Base-by-base conservation (phyloP, 176 grass and related monocot species). In the Aegilops longissima region DNA sequence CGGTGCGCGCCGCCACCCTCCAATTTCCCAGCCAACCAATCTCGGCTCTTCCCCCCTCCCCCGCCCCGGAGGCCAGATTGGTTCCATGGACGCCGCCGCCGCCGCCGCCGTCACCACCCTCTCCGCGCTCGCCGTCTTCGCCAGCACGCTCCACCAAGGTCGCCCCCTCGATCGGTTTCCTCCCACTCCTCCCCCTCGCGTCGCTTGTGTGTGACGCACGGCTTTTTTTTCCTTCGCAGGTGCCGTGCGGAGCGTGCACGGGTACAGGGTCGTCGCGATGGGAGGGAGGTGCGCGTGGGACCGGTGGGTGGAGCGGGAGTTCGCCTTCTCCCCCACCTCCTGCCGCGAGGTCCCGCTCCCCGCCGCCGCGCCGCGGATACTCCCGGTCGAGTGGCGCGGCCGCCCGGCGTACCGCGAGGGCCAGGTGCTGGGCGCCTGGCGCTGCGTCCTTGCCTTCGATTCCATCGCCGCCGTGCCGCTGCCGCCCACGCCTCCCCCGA, bases 201-300 rank as follows among this genome's bases (percentile, higher is more conserved):
- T 21, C 73, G 29, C 52, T 44, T 25, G 79, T 9, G 30, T 10
- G 65, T 87, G 80, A 80, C 80, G 66, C 62, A 3, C 29, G 51
- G 9, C 40, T 42, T 42, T 42, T 62, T 10, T 67, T 13, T n/a
- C 82, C 72, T 12, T 12, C 39, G 78, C 90, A 92, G 87, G 80
- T 10, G 59, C 80, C n/a, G 44, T 87, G 67, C 76, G 91, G 87
- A 92, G 91, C 75, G 87, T 92, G 68, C 91, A 92, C 84, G 87
- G 84, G 36, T 92, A 92, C 84, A 79, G 1, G 52, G 75, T 89
- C 25, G 13, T 86, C 51, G 84, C 80, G 47, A 76, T 71, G 76
- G 81, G 85, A 77, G 84, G 67, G 68, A 36, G 80, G 24, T 25
- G 69, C 39, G 16, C 52, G 54, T 90, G 89, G 84, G 88, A 93